Base-by-base conservation (phyloP, 768 basidiomycete genomes). In the Dacryopinax primogenitus region DNA sequence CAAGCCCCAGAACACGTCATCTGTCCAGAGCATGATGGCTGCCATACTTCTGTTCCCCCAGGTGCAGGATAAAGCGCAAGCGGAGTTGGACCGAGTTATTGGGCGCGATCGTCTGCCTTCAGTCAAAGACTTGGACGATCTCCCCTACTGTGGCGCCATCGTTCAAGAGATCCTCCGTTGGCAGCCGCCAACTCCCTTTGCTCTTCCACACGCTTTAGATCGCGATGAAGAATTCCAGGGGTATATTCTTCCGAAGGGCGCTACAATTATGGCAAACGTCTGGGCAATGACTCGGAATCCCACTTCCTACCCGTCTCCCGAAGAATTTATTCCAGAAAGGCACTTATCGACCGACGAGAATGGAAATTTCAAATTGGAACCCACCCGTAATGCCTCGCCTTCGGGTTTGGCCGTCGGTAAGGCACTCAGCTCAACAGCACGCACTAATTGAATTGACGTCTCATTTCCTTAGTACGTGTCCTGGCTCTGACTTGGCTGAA, bases 401-500 rank as follows among this genome's bases (percentile, higher is more conserved):
- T 83, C 63, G 84, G 83, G 15, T 72, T 82, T 68, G 77, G 75
- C 34, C 64, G 68, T 23, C 33, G 21, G 66, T 37, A 21, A 61
- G 61, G 63, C 33, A 13, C 64, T 36, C 12, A 26, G 62, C 36
- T 6, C 3, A 23, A 44, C 41, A 44, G 41, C 7, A 6, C 18
- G 18, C 35, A 7, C 61, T 3, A 23, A 30, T 68, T 63, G 30
- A 15, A 47, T 33, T 41, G 39, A n/a, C 63, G 23, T 36, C 51
- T 11, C 16, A 44, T 16, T 62, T 23, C 28, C 30, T 21, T 15
- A 82, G 85, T 21, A 77, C 86, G 3, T 88, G 86, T 66, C 85
- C 85, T 0, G 86, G 86, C 0, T 81, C 83, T 69, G 80, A 85
- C 70, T 80, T 88, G 34, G 86, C 74, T 1, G 70, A 77, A 15